Percentiles rank a stretch among this genome's conserved stretches.
Conservation (phyloP, 2,329 filamentous ascomycete species). For the Ophiosphaerella herpotricha region DNA sequence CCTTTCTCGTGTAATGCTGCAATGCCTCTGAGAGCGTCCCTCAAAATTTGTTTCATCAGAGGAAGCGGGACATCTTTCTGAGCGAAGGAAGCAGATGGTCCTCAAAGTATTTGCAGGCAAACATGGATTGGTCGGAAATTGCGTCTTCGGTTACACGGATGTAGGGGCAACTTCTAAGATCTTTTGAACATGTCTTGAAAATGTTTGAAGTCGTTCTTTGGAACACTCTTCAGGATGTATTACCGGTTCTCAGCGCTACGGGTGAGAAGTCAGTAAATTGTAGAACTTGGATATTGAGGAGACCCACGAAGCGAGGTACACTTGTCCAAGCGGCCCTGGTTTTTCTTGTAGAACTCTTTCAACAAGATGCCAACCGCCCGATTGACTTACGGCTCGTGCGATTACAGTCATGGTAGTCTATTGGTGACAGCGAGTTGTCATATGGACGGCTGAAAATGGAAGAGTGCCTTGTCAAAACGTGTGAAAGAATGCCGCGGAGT, state of each 20-base stretch:
- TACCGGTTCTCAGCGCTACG: conserved; percentile 1
- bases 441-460: too few relatives aligned
- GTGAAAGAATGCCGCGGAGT: too few relatives aligned
- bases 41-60: conserved; percentile 50
- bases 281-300: not conserved
- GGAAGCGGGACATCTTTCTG: conserved; percentile 47
- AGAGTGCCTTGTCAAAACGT: too few relatives aligned
- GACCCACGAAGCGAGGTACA: conserved; percentile 4
- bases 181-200: not conserved
- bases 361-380: conserved; percentile 3
- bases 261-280: too few relatives aligned
- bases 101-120: conserved; percentile 52
- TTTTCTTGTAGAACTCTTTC: conserved; percentile 14
- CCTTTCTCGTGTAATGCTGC: conserved; percentile 28
- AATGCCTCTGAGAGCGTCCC: conserved; percentile 49
- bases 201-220: not conserved
- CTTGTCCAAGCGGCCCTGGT: conserved; percentile 6
- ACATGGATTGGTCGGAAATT: conserved; percentile 52
- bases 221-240: conserved; percentile 17
- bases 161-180: conserved; percentile 13
- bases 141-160: conserved; percentile 42
- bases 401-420: conserved; percentile 1
- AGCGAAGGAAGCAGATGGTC: conserved; percentile 49
- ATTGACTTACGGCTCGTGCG: not conserved
- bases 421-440: too few relatives aligned